These are phyloP conservation scores for Thermomyces lanuginosus DNA, from an alignment of 2,329 filamentous ascomycete species.

Conservation along the genomic window DNA sequence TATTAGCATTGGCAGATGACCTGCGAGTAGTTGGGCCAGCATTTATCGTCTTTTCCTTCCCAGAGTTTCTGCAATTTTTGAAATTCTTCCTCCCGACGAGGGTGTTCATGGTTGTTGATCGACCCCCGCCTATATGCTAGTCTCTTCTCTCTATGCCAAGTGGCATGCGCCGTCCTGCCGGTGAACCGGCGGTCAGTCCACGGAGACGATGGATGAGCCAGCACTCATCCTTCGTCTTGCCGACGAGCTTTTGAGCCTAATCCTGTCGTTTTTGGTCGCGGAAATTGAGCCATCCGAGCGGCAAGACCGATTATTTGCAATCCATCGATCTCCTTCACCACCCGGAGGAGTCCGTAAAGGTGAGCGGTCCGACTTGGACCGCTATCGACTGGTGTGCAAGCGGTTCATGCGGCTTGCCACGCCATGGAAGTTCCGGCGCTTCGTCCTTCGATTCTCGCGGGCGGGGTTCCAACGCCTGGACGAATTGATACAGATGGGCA, in stretches of 20 bases:
- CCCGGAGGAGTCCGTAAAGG: slow-evolving; percentile 9
- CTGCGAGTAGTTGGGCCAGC: too few species aligned
- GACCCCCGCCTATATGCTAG: too few species aligned
- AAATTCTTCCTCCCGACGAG: too few species aligned
- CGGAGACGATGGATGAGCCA: slow-evolving; percentile 15
- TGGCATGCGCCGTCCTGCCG: slow-evolving; percentile 13
- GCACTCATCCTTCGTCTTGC: slow-evolving; percentile 20
- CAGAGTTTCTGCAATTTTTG: too few species aligned
- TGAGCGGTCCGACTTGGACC: slow-evolving; percentile 22
- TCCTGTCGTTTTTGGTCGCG: slow-evolving; percentile 16
- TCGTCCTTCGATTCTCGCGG: slow-evolving; percentile 21
- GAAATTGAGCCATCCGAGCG: slow-evolving; percentile 8
- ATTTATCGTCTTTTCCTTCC: too few species aligned
- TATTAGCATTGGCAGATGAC: too few species aligned
- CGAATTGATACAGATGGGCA: slow-evolving; percentile 20
- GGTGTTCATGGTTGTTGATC: too few species aligned
- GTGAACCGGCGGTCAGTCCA: slow-evolving; percentile 16
- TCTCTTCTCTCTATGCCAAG: slow-evolving; percentile 6
- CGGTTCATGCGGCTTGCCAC: slow-evolving; percentile 26
- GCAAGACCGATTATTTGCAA: slow-evolving; percentile 4
- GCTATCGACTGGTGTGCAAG: slow-evolving; percentile 25
- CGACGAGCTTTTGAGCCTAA: slow-evolving; percentile 21
- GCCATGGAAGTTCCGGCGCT: slow-evolving; percentile 22
- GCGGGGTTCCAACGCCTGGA: slow-evolving; percentile 19
- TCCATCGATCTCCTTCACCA: too few species aligned